phyloP scores from a whole-genome alignment of 1,284 basidiomycete genomes.

The Schizopora paradoxa region DNA sequence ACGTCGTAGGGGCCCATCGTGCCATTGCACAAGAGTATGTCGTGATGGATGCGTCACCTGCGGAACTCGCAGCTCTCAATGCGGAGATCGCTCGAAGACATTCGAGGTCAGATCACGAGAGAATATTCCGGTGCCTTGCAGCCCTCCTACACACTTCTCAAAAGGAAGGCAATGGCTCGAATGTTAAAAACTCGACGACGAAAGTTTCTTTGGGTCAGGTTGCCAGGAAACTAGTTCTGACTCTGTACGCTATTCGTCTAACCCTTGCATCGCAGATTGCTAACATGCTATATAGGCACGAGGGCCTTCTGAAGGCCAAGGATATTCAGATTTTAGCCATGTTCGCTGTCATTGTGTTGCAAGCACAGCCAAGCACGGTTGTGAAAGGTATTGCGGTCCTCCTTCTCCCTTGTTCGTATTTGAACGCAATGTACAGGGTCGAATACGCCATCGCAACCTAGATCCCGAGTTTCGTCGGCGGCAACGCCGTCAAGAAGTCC shows the following conservation, averaged over 20 bases:
- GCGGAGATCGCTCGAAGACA: slow-evolving; percentile 51
- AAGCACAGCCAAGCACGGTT: slow-evolving; percentile 24
- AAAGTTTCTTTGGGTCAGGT: not conserved
- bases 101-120: slow-evolving; percentile 65
- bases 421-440: not conserved
- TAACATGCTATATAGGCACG: slow-evolving; percentile 43
- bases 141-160: slow-evolving; percentile 39
- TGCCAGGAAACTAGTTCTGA: not conserved
- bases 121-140: slow-evolving; percentile 62
- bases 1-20: slow-evolving; percentile 50
- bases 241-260: slow-evolving; percentile 15
- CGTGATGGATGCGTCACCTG: slow-evolving; percentile 41
- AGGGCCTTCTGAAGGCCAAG: slow-evolving; percentile 54
- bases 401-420: not conserved
- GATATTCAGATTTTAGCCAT: slow-evolving; percentile 84
- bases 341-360: slow-evolving; percentile 63
- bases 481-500: not conserved
- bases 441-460: not conserved
- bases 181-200: not conserved
- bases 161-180: not conserved
- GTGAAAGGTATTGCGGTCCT: slow-evolving; percentile 1
- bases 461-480: not conserved
- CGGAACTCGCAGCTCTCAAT: slow-evolving; percentile 54
- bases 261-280: not conserved
- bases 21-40: slow-evolving; percentile 64